Base-by-base conservation (phyloP, 2,329 filamentous ascomycete genomes). In the Malbranchea zuffiana region DNA sequence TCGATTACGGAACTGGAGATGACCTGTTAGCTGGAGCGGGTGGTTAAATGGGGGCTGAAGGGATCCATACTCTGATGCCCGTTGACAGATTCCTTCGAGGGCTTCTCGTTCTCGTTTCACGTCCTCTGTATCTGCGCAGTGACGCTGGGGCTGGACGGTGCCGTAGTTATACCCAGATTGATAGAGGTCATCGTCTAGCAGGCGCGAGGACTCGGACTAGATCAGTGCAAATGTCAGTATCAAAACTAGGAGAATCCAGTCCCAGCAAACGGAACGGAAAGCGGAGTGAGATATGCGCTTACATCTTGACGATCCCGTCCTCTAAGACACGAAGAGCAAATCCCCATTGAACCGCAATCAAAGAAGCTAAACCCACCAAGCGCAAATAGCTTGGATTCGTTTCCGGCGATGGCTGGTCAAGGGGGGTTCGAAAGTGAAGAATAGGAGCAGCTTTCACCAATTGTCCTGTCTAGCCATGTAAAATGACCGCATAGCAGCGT, bases 111-210 rank as follows among this genome's bases (percentile, higher is more conserved):
- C 63, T 23, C 60, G 60, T 42, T 57, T 61, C 42, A 61, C 43
- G 39, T 57, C 56, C 44, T 64, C 60, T 4, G 60, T 52, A 47
- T 66, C 62, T 3, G 60, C 55, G 19, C 63, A 56, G 37, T 54
- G 55, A 25, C 60, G 58, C 11, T 56, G 54, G 15, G 59, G 50
- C 31, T 58, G 58, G 17, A 62, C 53, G 3, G 60, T 54, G 4
- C 61, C 61, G 32, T 64, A 64, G 36, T 59, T 61, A 44, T 65
- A 65, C 24, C 59, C 54, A 2, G 58, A 48, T 35, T 63, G 62
- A 40, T 66, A 66, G 33, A 60, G 51, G 31, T 66, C 63, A 23
- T 66, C 63, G 16, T 65, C 60, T 26, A 66, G 55, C 6, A 66
- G 51, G 19, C 62, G 61, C 11, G 62, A 57, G 30, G 63, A 62